Percentiles rank a stretch among this genome's conserved stretches.
These are phyloP conservation scores for Conticribra weissflogii DNA, from an alignment of 108 stramenopile genomes.

Conservation along the genomic window DNA sequence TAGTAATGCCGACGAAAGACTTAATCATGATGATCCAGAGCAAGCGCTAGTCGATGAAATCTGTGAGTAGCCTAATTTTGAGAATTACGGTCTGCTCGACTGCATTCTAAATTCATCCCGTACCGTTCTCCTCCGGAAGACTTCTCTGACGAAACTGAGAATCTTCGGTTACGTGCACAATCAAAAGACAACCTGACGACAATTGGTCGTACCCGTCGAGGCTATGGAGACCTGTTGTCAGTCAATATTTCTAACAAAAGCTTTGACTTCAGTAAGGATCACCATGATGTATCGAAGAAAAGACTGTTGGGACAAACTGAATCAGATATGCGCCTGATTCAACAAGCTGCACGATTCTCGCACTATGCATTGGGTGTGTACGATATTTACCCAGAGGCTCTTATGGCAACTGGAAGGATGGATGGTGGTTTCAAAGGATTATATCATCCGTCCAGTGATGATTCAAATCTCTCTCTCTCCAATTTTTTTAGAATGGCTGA, in stretches of 20 bases:
- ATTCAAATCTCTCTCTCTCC: constrained; percentile 3
- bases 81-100: no score
- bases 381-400: constrained; percentile 9
- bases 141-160: no score
- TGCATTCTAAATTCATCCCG: no score
- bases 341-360: constrained; percentile 23
- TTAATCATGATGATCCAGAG: background rate
- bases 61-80: no score
- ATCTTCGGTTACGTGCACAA: no score
- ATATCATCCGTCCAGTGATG: background rate
- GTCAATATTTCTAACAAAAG: background rate
- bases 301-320: background rate
- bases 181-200: no score
- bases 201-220: no score
- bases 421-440: background rate
- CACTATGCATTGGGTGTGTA: constrained; percentile 24
- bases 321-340: constrained; percentile 18
- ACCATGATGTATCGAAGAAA: background rate
- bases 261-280: background rate
- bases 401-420: constrained; percentile 6
- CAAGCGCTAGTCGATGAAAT: no score
- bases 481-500: constrained; percentile 19
- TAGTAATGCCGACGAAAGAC: no score
- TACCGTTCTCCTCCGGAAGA: no score
- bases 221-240: no score